These are phyloP conservation scores for Aspergillus sp. DNA, from an alignment of 2,329 filamentous ascomycete genomes.

Conservation along the genomic window DNA sequence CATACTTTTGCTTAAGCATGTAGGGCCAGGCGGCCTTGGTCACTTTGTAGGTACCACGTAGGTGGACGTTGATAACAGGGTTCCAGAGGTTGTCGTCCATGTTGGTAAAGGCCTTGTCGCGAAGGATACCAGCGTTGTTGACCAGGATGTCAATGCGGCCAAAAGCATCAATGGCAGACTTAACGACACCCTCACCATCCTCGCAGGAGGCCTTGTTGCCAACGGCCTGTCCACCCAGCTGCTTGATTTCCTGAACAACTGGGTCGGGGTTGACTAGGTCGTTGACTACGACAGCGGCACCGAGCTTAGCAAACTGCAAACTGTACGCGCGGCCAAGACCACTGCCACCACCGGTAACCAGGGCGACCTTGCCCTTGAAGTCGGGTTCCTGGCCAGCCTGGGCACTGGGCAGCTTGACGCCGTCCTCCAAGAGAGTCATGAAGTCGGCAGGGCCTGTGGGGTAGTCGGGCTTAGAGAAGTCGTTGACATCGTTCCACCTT, in stretches of 20 bases:
- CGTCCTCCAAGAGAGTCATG: constrained; percentile 73
- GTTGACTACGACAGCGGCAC: constrained; percentile 85
- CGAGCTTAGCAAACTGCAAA: constrained; percentile 75
- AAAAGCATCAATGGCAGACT: constrained; percentile 85
- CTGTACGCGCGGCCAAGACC: constrained; percentile 84
- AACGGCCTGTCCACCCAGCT: constrained; percentile 77
- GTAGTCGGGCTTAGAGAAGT: constrained; percentile 78
- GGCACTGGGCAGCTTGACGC: constrained; percentile 66
- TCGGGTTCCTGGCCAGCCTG: constrained; percentile 64
- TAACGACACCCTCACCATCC: constrained; percentile 83
- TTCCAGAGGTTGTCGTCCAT: constrained; percentile 96
- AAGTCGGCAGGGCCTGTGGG: constrained; percentile 83
- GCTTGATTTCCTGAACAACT: constrained; percentile 87
- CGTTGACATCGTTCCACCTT: constrained; percentile 79
- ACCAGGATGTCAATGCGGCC: constrained; percentile 90
- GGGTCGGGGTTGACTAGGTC: constrained; percentile 87
- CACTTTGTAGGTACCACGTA: constrained; percentile 90
- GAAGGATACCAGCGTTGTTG: constrained; percentile 96
- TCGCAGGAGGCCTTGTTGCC: constrained; percentile 91
- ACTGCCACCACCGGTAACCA: constrained; percentile 81
- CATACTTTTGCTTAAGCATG: constrained; percentile 98
- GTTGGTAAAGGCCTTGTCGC: constrained; percentile 96
- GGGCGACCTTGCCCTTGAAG: constrained; percentile 75
- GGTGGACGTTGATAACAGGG: constrained; percentile 82
- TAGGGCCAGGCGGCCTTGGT: constrained; percentile 97